These are phyloP conservation scores for Hygrophorus russula DNA, from an alignment of 768 basidiomycete genomes.

Conservation along the genomic window DNA sequence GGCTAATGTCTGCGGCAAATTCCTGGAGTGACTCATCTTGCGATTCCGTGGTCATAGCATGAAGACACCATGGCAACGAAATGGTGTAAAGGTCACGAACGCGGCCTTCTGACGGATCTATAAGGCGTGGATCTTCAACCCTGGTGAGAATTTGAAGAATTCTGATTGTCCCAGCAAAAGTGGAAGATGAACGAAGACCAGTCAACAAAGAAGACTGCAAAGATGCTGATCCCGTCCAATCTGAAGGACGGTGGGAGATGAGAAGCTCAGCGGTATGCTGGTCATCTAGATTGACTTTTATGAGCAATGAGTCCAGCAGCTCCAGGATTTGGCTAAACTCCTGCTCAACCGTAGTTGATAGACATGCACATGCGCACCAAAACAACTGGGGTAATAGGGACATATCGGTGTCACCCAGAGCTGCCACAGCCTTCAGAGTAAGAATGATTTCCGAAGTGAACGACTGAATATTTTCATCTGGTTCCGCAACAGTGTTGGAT, in stretches of 20 bases:
- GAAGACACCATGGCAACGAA: constrained; percentile 81
- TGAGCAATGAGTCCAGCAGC: constrained; percentile 54
- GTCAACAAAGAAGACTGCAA: constrained; percentile 64
- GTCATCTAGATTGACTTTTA: constrained; percentile 63
- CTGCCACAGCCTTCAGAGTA: constrained; percentile 57
- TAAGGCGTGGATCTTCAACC: constrained; percentile 48
- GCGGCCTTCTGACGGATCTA: constrained; percentile 62
- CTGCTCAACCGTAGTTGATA: constrained; percentile 71
- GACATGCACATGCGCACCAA: constrained; percentile 76
- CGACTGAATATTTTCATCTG: constrained; percentile 66
- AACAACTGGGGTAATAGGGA: constrained; percentile 71
- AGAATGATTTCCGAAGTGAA: constrained; percentile 78
- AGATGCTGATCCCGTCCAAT: constrained; percentile 56
- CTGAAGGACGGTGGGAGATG: constrained; percentile 51
- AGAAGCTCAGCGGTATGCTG: constrained; percentile 56
- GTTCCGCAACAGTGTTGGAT: constrained; percentile 71
- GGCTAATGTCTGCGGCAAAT: constrained; percentile 65
- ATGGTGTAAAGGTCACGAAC: constrained; percentile 76
- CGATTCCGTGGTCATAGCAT: constrained; percentile 58
- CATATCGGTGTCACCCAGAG: constrained; percentile 43
- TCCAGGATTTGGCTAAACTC: constrained; percentile 65
- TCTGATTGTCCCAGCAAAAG: constrained; percentile 53
- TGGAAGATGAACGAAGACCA: constrained; percentile 72
- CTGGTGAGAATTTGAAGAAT: constrained; percentile 54
- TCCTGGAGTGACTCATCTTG: constrained; percentile 48